Evolutionary conservation across 257 asterid genomes (phyloP), one percentile per base, ranked within the genome.

Genomic region (Nicotiana paniculata): DNA sequence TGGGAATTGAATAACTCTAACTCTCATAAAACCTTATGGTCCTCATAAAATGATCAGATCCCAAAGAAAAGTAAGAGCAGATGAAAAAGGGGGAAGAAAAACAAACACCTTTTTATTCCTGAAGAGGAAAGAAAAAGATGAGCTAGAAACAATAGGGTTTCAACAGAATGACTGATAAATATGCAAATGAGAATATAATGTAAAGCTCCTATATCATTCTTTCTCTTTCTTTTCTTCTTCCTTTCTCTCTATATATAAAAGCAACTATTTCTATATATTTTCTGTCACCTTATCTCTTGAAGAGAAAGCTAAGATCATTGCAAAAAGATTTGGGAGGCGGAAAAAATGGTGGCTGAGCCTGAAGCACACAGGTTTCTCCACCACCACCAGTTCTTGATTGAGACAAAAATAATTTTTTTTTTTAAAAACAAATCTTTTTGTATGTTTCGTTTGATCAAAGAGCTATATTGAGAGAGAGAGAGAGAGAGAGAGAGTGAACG

Each of bases 361-460:
- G 58, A 66, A 35, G 75, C 75, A 66, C 46, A 32, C 43, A 54
- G 53, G 33, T 69, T 69, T 43, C 68, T 82, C 88, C 82, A 82
- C 86, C 88, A 75, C 85, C 87, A 80, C 93, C 95, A 87, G 89
- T 90, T 84, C 84, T 86, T 89, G 92, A 90, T 69, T 74, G 88
- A 86, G 91, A 91, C 91, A 46, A 46, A 68, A 85, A 78, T 57
- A 13, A 24, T 12, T 35, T 6, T 68, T 32, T 21, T 21, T 21
- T 21, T 21, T 21, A 21, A 21, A 21, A 21, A 21, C 24, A 21
- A 21, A 21, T 21, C 57, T 77, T 55, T 57, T 57, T 37, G 32
- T 61, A 17, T 77, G 55, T 77, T 69, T 69, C 24, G 53, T 77
- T 24, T 43, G 35, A 51, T 16, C 32, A 77, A 54, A 77, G 68